Evolutionary conservation across 2,329 filamentous ascomycete species (phyloP).

Genomic region (Xylariales sp.): DNA sequence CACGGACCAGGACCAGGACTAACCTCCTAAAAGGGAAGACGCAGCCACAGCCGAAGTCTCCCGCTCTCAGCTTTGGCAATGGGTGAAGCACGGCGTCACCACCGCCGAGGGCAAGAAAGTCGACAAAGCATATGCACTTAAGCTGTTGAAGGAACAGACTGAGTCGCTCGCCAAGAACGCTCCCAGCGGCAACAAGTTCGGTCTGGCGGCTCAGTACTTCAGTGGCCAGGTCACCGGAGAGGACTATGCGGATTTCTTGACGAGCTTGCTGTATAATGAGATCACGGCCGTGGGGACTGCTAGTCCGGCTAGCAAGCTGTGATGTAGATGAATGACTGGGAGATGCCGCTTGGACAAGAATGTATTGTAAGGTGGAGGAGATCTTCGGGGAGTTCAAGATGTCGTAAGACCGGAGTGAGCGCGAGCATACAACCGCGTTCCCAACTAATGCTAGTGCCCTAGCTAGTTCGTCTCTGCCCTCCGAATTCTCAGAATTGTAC

Average conservation of each 20-base stretch:
- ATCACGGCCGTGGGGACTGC: conserved; percentile 27
- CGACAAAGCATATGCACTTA: conserved; percentile 85
- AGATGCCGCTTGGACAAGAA: too few relatives aligned
- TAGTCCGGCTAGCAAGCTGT: conserved; percentile 28
- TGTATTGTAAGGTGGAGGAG: too few relatives aligned
- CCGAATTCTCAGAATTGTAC: too few relatives aligned
- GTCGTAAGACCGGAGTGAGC: too few relatives aligned
- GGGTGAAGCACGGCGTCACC: conserved; percentile 68
- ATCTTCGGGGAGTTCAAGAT: too few relatives aligned
- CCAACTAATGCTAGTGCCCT: too few relatives aligned
- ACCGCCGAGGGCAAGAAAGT: conserved; percentile 88
- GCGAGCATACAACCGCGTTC: too few relatives aligned
- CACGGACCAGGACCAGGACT: background rate
- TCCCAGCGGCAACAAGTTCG: conserved; percentile 85
- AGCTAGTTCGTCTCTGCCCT: too few relatives aligned
- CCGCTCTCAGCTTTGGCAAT: conserved; percentile 94
- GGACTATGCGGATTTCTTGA: conserved; percentile 96
- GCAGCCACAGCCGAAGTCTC: conserved; percentile 96
- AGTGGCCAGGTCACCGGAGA: conserved; percentile 89
- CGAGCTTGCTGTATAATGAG: conserved; percentile 39
- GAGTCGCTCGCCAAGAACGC: conserved; percentile 70
- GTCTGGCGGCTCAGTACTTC: conserved; percentile 89
- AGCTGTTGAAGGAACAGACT: conserved; percentile 80
- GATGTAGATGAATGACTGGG: too few relatives aligned
- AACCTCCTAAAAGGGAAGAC: conserved; percentile 59